Base-by-base conservation (phyloP, 495 filamentous ascomycete species). In the Friedmanniomyces simplex region DNA sequence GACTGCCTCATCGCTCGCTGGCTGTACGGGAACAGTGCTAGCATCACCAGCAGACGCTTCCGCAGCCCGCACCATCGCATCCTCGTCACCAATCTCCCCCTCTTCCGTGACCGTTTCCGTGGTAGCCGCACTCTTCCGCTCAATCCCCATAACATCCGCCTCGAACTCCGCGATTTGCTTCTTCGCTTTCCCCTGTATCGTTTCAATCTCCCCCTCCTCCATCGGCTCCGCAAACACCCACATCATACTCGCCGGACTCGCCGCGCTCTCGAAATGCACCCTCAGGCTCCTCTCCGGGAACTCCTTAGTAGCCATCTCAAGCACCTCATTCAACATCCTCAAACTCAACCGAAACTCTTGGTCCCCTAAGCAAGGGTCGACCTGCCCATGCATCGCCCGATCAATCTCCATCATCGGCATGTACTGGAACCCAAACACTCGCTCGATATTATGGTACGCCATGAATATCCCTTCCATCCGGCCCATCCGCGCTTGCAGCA, bases 381-480 rank as follows among this genome's bases (percentile, higher is more conserved):
- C 60, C 53, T 84, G 81, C 21, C 88, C 89, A 65, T 99, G 93
- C 7, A 99, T 66, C 0, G 87, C 77, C 14, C 73, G 67, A 68
- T 99, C 93, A 87, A 99, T 93, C 64, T 97, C 94, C 1, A 76
- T 63, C 14, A 96, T 69, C 54, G 82, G 81, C 53, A 99, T 74
- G 65, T 99, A 99, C 69, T 97, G 93, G 71, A 99, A 99, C 0
- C 93, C 93, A 67, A 99, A 99, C 43, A 99, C 95, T 34, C 89
- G 82, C 68, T 95, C 78, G 5, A 88, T 84, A 64, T 99, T 99
- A 72, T 99, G 93, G 68, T 83, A 97, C 13, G 94, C 94, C n/a
- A 96, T 88, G 63, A 96, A 97, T 50, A 97, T 96, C 50, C 93
- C 93, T 61, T 97, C 91, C 93, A 99, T 99, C 21, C 94, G 83